Evolutionary conservation across 495 filamentous ascomycete genomes (phyloP), one percentile per base, ranked within the genome.

Genomic region (Mytilinidion resinicola): DNA sequence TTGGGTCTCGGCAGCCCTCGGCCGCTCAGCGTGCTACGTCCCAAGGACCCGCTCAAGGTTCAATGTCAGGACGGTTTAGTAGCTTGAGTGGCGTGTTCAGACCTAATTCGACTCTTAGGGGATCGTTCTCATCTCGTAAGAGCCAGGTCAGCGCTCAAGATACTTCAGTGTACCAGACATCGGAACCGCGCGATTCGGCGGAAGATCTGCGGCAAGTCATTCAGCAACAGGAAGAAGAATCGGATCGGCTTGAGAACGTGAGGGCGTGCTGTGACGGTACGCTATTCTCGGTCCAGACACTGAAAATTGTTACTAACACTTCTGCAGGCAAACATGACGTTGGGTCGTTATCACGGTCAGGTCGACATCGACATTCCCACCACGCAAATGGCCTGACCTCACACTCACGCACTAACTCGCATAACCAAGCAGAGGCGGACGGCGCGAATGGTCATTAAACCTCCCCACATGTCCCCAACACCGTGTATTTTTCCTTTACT

Each of bases 191-290:
- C 53, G 86, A 91, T 65, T 90, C 86, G 60, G 83, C 84, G 7
- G 91, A 95, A 62, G 89, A 96, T 67, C 64, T 96, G 35, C 77
- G 87, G 56, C 78, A 83, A 54, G 83, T 90, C 10, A 49, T 60
- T 62, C 87, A 90, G 67, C 73, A 76, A 56, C 85, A 91, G 62
- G 88, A 95, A 62, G 74, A 78, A 50, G 85, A 88, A 57, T 74
- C 82, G 14, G 88, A 90, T 66, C 77, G 84, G 56, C 19, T 98
- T 62, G 95, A 96, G 75, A 96, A 98, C 68, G 93, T 98, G 49
- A 80, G 93, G 69, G 91, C 91, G 53, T 98, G 93, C 75, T 98
- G 93, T 72, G 93, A 96, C 82, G 93, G 90, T 92, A 76, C 78
- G 85, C 76, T 30, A 6, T 30, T 30, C 25, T 30, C 25, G 25